Percentiles rank a stretch among this genome's conserved stretches.
Conservation (phyloP, 2,329 filamentous ascomycete species). For the Phialocephala sp. region DNA sequence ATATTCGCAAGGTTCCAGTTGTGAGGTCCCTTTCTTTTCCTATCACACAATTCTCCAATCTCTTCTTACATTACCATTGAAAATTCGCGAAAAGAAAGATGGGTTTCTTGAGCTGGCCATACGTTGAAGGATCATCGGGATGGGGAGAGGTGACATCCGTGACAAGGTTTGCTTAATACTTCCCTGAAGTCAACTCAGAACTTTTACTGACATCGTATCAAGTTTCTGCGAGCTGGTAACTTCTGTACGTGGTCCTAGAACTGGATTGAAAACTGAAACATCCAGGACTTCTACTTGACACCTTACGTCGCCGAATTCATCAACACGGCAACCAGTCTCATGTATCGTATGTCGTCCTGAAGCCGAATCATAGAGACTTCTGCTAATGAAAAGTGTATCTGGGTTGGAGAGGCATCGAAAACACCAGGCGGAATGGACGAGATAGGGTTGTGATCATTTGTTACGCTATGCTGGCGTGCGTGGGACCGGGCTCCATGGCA, state of each 20-base stretch:
- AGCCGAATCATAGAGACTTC: neutral
- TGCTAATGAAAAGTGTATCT: slow-evolving; percentile 19
- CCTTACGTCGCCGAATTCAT: slow-evolving; percentile 56
- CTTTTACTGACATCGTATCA: neutral
- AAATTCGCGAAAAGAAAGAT: neutral
- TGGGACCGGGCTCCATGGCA: slow-evolving; percentile 21
- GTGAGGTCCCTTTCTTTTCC: neutral
- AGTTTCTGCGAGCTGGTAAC: slow-evolving; percentile 28
- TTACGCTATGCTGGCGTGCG: slow-evolving; percentile 16
- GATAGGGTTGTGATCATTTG: slow-evolving; percentile 18
- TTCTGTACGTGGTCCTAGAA: neutral
- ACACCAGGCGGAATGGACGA: slow-evolving; percentile 15
- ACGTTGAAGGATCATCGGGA: slow-evolving; percentile 22
- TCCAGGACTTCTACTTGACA: slow-evolving; percentile 56
- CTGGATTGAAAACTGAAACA: neutral
- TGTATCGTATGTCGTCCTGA: slow-evolving; percentile 48
- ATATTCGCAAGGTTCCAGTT: neutral
- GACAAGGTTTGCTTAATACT: slow-evolving; percentile 4
- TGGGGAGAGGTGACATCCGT: slow-evolving; percentile 23
- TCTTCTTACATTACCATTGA: neutral
- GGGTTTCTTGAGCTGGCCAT: slow-evolving; percentile 23
- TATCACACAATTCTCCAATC: neutral
- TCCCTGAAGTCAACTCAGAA: neutral
- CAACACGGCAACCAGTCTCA: slow-evolving; percentile 55
- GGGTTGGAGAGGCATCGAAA: slow-evolving; percentile 20